These are phyloP conservation scores for Harringtonia lauricola DNA, from an alignment of 2,329 filamentous ascomycete genomes.

Conservation along the genomic window DNA sequence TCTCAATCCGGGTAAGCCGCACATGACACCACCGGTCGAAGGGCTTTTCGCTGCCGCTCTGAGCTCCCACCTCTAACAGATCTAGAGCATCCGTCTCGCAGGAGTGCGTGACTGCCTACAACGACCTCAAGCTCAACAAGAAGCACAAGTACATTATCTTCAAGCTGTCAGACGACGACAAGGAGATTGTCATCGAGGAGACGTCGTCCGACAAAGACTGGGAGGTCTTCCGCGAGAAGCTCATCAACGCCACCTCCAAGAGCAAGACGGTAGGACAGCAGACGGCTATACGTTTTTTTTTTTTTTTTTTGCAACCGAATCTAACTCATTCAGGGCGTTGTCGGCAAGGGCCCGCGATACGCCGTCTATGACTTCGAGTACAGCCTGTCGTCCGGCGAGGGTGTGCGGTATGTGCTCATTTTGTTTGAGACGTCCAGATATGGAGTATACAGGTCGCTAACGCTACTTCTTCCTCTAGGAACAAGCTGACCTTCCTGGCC, in stretches of 20 bases:
- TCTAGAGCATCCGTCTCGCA: conserved; percentile 59
- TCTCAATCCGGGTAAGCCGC: conserved; percentile 6
- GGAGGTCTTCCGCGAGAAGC: conserved; percentile 64
- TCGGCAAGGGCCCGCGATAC: conserved; percentile 62
- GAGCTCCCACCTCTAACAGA: not conserved
- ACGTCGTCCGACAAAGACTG: conserved; percentile 56
- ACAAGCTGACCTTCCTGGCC: conserved; percentile 69
- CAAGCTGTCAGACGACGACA: conserved; percentile 77
- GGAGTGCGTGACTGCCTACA: conserved; percentile 63
- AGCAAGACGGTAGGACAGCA: conserved; percentile 48
- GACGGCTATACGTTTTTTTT: not conserved
- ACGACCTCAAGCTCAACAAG: conserved; percentile 75
- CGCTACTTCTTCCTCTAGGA: conserved; percentile 30
- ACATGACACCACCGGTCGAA: no score
- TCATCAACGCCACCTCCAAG: conserved; percentile 63
- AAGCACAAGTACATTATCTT: conserved; percentile 79
- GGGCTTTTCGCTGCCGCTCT: not conserved
- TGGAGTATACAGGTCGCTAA: no score
- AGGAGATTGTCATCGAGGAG: conserved; percentile 72
- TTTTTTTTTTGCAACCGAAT: conserved; percentile 1
- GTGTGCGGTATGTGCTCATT: conserved; percentile 44
- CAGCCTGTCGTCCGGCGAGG: conserved; percentile 59
- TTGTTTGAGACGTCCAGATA: no score
- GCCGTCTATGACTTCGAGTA: conserved; percentile 82
- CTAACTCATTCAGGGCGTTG: conserved; percentile 31